Percentiles rank a stretch among this genome's conserved stretches.
These are phyloP conservation scores for Alloteropsis semialata DNA, from an alignment of 176 grass and related monocot genomes.

Conservation along the genomic window DNA sequence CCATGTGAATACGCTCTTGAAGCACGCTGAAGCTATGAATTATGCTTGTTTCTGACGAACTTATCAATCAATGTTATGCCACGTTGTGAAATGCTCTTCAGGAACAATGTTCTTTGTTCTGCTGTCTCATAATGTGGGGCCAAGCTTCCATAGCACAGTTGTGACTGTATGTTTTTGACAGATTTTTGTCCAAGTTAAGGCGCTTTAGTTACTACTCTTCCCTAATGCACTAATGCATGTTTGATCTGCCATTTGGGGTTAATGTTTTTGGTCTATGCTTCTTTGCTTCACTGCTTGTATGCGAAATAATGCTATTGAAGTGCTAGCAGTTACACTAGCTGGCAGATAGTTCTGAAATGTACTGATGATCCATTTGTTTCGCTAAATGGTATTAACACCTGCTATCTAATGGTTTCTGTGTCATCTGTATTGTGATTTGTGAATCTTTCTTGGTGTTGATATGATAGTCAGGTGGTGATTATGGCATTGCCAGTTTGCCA, in stretches of 20 bases:
- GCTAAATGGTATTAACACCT: not conserved
- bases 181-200: not conserved
- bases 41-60: slow-evolving; percentile 30
- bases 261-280: not conserved
- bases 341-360: not conserved
- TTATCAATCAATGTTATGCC: not conserved
- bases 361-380: not conserved
- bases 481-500: not conserved
- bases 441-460: not conserved
- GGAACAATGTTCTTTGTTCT: not conserved
- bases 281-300: not conserved
- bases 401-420: not conserved
- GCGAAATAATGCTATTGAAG: not conserved
- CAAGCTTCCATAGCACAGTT: not conserved
- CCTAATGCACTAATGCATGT: not conserved
- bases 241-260: not conserved
- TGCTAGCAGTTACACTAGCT: not conserved
- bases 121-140: not conserved
- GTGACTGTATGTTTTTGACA: not conserved
- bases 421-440: not conserved
- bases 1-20: slow-evolving; percentile 28
- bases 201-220: not conserved
- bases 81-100: slow-evolving; percentile 4
- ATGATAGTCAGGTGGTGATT: not conserved
- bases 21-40: not conserved